Percentiles rank a stretch among this genome's conserved stretches.
Conservation (phyloP, 1,139 yeast species). For the Yarrowia galli region DNA sequence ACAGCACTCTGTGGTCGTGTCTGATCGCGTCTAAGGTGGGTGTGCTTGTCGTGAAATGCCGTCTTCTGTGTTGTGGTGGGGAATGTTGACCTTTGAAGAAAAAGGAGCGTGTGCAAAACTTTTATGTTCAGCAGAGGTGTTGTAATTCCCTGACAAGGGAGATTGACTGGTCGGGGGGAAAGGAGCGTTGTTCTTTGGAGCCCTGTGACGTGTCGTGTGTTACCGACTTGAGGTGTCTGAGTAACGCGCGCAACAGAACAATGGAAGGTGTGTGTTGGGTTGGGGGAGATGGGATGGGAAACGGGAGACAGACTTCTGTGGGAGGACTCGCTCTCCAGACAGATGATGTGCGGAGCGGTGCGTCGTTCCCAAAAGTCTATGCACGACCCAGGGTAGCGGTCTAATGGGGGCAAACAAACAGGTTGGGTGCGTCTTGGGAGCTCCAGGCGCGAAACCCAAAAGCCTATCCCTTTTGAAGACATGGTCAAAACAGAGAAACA, state of each 20-base stretch:
- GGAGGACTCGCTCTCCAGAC: background rate
- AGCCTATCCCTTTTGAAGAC: background rate
- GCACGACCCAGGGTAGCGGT: constrained; percentile 37
- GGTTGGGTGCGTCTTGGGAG: background rate
- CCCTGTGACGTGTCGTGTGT: background rate
- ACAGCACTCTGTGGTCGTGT: background rate
- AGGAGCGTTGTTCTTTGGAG: too few species aligned
- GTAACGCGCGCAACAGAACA: background rate
- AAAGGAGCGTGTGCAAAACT: constrained; percentile 10
- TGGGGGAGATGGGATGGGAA: constrained; percentile 13
- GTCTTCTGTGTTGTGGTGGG: background rate
- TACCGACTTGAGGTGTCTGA: too few species aligned
- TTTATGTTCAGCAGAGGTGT: too few species aligned
- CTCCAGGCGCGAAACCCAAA: constrained; percentile 20
- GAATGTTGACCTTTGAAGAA: constrained; percentile 6
- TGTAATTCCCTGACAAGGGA: too few species aligned
- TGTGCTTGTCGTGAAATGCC: too few species aligned
- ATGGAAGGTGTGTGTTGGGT: background rate
- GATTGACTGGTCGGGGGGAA: too few species aligned
- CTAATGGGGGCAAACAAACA: constrained; percentile 38
- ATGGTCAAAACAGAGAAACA: constrained; percentile 12
- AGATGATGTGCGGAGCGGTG: constrained; percentile 36
- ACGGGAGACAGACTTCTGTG: background rate
- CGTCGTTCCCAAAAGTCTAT: constrained; percentile 33
- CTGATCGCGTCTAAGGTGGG: too few species aligned